Base-by-base conservation (phyloP, 2,329 filamentous ascomycete species). In the Plectosphaerella sp. region DNA sequence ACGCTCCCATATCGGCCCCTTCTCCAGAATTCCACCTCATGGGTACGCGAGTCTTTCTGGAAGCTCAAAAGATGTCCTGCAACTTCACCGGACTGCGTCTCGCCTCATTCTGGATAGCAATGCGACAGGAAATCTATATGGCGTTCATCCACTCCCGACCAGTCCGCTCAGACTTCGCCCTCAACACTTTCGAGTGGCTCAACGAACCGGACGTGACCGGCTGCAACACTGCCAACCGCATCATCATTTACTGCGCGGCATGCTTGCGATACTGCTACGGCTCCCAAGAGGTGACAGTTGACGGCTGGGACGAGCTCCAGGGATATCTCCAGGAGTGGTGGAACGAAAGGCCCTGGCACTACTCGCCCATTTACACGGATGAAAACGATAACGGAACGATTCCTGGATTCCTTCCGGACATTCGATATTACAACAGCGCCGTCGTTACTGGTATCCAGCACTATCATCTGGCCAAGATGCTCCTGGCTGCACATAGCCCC, bases 111-210 rank as follows among this genome's bases (percentile, higher is more conserved):
- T 65, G 61, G 63, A 56, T 64, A 2, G 63, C 61, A 2, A 52
- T 66, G 2, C 56, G 57, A 8, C 63, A 64, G 43, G 63, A 66
- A 42, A 64, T 66, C 28, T 61, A 65, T 39, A 64, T 64, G 61
- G 61, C 63, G 4, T 63, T 66, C 16, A 58, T 62, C 22, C 63
- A 66, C n/a, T 55, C 57, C 2, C 61, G 63, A 1, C 58, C 62
- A 0, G 63, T 66, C 1, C 58, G 65, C 16, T 43, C 41, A 3
- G 41, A 43, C 41, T 43, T 43, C 18, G 41, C 41, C 4, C 56
- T 61, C 9, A 66, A 62, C 47, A 58, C 56, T 18, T 60, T 63
- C 5, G 57, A 54, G 1, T 50, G 48, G 24, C 49, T 55, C 24
- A 53, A 55, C 1, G 52, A 59, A 6, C 52, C 58, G 1, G 60